Evolutionary conservation across 2,329 filamentous ascomycete genomes (phyloP).

Genomic region (Diaporthe humulicola): DNA sequence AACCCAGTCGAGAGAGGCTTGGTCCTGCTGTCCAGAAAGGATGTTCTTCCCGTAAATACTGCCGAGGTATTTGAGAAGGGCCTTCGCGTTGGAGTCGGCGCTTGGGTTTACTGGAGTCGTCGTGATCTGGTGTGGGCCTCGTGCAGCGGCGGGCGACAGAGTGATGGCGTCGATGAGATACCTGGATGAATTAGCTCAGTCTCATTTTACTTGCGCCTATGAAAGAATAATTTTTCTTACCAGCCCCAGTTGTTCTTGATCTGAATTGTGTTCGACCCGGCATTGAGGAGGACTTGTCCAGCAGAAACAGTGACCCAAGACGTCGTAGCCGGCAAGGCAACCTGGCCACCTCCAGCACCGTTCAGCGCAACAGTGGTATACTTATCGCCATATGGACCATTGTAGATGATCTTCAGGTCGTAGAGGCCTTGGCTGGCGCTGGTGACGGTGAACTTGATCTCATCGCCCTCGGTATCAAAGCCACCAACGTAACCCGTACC

Average conservation of each 20-base stretch:
- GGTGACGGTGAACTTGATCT: constrained; percentile 58
- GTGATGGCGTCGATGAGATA: constrained; percentile 53
- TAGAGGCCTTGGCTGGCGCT: constrained; percentile 53
- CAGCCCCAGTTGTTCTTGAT: constrained; percentile 24
- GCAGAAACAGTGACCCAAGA: constrained; percentile 11
- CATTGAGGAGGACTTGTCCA: constrained; percentile 10
- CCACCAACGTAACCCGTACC: constrained; percentile 62
- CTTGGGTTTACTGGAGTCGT: constrained; percentile 50
- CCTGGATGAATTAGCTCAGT: not conserved
- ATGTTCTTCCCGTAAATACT: constrained; percentile 47
- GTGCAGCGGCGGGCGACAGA: constrained; percentile 42
- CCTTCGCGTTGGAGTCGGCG: constrained; percentile 52
- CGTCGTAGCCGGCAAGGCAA: constrained; percentile 14
- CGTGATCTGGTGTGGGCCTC: constrained; percentile 12
- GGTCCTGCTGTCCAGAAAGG: constrained; percentile 63
- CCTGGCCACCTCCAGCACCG: constrained; percentile 6
- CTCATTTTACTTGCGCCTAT: rapidly evolving
- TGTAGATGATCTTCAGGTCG: constrained; percentile 53
- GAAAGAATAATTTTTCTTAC: not conserved
- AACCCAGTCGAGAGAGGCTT: constrained; percentile 58
- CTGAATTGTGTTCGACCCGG: constrained; percentile 2
- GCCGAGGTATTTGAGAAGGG: constrained; percentile 57
- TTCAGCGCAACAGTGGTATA: constrained; percentile 20
- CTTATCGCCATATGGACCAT: not conserved
- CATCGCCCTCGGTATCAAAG: constrained; percentile 57